Base-by-base conservation (phyloP, 2,329 filamentous ascomycete genomes). In the Fusarium zealandicum region DNA sequence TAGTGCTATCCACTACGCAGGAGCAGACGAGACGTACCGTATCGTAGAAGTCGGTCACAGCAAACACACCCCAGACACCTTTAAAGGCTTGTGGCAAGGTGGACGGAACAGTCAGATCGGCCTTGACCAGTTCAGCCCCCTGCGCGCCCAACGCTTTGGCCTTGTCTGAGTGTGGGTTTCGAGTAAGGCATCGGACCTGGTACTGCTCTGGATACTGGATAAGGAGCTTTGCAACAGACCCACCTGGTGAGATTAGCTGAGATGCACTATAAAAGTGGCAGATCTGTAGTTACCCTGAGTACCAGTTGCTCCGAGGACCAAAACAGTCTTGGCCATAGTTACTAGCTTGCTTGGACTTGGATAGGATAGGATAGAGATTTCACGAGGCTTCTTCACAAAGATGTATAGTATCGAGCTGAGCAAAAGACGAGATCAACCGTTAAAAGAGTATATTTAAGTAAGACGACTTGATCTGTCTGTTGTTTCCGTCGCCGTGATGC, bases 21-120 rank as follows among this genome's bases (percentile, higher is more conserved):
- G n/a, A n/a, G n/a, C n/a, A 17, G 11, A n/a, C 32, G 16, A 7
- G 36, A 51, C 51, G 7, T 2, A 55, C 54, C n/a, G 54, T 57
- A 33, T 57, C 54, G 28, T 57, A 57, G 16, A 57, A 57, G 37
- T 57, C 54, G 6, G 54, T 57, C 36, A 57, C 51, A 5, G 54
- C 54, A 47, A 57, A 57, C 9, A 55, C 35, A 12, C 54, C 51
- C 54, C 54, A 57, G 16, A 51, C 36, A 12, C 36, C 27, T 20
- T 57, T 36, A 4, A 57, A 57, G 2, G 54, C 54, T 6, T 31
- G 16, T 46, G 54, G 40, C 13, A 57, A 20, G 31, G 54, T 57
- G 3, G 45, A 57, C 31, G 54, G 54, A 8, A 55, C 16, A n/a
- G 54, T 57, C 31, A 57, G 20, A 17, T 57, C 54, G 12, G 54